phyloP scores from a whole-genome alignment of 257 asterid genomes.

The Penstemon newberryi region DNA sequence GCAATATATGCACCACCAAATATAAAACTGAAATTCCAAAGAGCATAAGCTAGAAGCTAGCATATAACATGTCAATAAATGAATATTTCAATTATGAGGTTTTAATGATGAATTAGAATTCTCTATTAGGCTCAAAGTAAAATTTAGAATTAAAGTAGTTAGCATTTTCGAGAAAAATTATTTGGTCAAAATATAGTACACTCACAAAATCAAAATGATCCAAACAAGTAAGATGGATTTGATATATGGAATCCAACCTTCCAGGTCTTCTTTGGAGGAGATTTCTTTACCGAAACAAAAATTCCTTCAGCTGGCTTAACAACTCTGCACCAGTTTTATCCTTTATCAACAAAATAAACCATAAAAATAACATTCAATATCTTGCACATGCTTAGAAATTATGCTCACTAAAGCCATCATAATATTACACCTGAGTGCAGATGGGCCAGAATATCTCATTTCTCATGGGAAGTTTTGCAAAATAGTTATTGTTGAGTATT shows the following conservation, averaged over 20 bases:
- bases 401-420: constrained; percentile 14
- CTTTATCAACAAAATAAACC: constrained; percentile 26
- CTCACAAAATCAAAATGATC: no score
- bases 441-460: constrained; percentile 22
- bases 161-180: no score
- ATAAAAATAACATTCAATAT: constrained; percentile 22
- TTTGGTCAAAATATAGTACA: no score
- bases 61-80: no score
- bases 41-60: no score
- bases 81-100: no score
- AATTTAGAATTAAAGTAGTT: no score
- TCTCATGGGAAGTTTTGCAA: constrained; percentile 15
- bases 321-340: constrained; percentile 59
- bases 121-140: no score
- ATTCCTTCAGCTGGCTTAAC: constrained; percentile 90
- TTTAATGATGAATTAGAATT: no score
- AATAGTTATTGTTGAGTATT: background rate
- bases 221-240: no score
- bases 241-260: constrained; percentile 50
- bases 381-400: constrained; percentile 19
- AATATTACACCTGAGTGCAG: constrained; percentile 4
- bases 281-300: constrained; percentile 86
- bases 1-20: no score
- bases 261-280: constrained; percentile 84
- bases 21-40: no score